Evolutionary conservation across 2,329 filamentous ascomycete genomes (phyloP).

Genomic region (Tympanopsis confertula): DNA sequence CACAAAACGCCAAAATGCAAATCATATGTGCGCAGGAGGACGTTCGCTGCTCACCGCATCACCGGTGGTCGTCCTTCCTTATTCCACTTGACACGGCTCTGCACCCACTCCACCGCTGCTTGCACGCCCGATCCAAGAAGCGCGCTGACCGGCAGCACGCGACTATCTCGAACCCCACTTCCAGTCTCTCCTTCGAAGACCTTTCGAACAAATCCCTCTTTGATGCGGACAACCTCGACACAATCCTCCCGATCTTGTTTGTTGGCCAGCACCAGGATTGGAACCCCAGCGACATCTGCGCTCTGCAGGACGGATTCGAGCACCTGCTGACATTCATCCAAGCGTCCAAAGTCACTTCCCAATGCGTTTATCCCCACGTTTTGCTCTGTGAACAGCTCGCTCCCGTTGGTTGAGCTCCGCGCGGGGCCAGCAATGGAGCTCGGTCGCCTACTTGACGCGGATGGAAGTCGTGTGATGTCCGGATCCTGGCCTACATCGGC

Average conservation of each 20-base stretch:
- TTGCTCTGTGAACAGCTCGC: conserved; percentile 15
- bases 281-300: conserved; percentile 46
- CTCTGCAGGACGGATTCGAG: conserved; percentile 48
- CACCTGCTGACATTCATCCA: conserved; percentile 51
- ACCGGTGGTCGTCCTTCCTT: not conserved
- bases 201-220: conserved; percentile 52
- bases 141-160: conserved; percentile 51
- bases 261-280: conserved; percentile 51
- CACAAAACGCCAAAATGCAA: too few species aligned
- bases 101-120: not conserved
- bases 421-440: conserved; percentile 12
- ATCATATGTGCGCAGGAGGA: too few species aligned
- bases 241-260: conserved; percentile 59
- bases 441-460: conserved; percentile 8
- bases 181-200: conserved; percentile 58
- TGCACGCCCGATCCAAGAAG: conserved; percentile 22
- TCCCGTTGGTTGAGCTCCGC: conserved; percentile 5
- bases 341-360: conserved; percentile 25
- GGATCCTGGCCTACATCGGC: conserved; percentile 47
- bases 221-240: conserved; percentile 56
- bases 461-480: conserved; percentile 35
- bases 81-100: conserved; percentile 1
- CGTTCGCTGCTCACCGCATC: not conserved
- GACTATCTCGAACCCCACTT: conserved; percentile 47
- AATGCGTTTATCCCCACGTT: conserved; percentile 20